Conservation (phyloP, 148 eudicot genomes). For the Rhododendron kiyosumense region DNA sequence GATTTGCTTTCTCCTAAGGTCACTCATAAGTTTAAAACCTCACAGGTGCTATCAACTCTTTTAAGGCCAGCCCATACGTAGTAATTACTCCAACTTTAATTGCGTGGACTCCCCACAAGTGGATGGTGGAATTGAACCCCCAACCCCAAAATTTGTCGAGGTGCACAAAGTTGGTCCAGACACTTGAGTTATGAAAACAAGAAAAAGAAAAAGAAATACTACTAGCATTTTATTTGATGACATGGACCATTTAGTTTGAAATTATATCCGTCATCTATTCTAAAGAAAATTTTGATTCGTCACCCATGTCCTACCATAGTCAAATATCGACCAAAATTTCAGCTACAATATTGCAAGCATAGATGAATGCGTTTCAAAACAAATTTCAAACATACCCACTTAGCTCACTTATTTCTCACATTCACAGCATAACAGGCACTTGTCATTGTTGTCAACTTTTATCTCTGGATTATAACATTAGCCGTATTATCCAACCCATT, state of each 20-base stretch:
- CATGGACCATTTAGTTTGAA: background rate
- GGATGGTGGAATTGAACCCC: accelerated
- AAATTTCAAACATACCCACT: background rate
- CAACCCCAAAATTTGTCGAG: too few relatives aligned
- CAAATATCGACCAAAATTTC: too few relatives aligned
- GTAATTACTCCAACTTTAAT: too few relatives aligned
- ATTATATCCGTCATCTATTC: background rate
- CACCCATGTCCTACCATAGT: background rate
- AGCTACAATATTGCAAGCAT: background rate
- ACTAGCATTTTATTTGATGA: background rate
- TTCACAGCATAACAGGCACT: background rate
- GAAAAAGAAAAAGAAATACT: too few relatives aligned
- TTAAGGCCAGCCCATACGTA: too few relatives aligned
- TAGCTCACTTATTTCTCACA: background rate
- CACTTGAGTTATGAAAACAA: too few relatives aligned
- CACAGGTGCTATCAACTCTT: too few relatives aligned
- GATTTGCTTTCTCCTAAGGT: too few relatives aligned
- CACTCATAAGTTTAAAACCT: too few relatives aligned
- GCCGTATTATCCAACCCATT: background rate
- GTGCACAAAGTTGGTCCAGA: too few relatives aligned
- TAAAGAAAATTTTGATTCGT: background rate
- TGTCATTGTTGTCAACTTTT: background rate
- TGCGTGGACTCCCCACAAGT: too few relatives aligned
- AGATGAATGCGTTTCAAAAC: background rate
- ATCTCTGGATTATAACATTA: background rate